Conservation (phyloP, 2,329 filamentous ascomycete genomes). For the Pseudocercospora vitis region DNA sequence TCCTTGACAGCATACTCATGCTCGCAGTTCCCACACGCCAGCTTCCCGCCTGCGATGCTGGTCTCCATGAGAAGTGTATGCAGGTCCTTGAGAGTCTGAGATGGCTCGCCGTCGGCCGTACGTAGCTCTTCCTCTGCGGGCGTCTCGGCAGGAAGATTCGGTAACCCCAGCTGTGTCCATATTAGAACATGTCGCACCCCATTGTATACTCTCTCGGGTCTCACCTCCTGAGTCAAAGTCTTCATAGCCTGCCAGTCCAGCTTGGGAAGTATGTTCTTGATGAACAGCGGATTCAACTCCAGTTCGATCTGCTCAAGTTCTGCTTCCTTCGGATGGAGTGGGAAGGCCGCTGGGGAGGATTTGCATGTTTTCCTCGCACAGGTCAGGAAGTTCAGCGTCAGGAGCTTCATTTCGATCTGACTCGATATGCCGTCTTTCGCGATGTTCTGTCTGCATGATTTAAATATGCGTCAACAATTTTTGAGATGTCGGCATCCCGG, state of each 20-base stretch:
- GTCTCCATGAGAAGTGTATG: slow-evolving; percentile 86
- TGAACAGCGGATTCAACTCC: slow-evolving; percentile 75
- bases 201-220: background rate
- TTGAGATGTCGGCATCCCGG: slow-evolving; percentile 1
- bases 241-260: slow-evolving; percentile 84
- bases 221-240: slow-evolving; percentile 73
- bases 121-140: slow-evolving; percentile 40
- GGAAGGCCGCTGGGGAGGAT: slow-evolving; percentile 73
- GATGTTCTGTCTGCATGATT: too few relatives aligned
- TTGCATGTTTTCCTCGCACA: slow-evolving; percentile 97
- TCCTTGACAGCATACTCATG: slow-evolving; percentile 95
- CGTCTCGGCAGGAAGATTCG: slow-evolving; percentile 58
- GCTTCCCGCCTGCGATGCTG: slow-evolving; percentile 80
- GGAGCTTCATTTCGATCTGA: slow-evolving; percentile 73
- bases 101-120: slow-evolving; percentile 65
- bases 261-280: slow-evolving; percentile 80
- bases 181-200: background rate
- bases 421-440: too few relatives aligned
- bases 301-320: slow-evolving; percentile 84
- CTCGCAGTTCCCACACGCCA: slow-evolving; percentile 87
- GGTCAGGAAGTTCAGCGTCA: slow-evolving; percentile 94
- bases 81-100: slow-evolving; percentile 69
- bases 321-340: slow-evolving; percentile 87
- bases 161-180: slow-evolving; percentile 69
- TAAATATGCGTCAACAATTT: too few relatives aligned